Evolutionary conservation across 2,329 filamentous ascomycete genomes (phyloP).

Genomic region (Chrysoporthe cubensis): DNA sequence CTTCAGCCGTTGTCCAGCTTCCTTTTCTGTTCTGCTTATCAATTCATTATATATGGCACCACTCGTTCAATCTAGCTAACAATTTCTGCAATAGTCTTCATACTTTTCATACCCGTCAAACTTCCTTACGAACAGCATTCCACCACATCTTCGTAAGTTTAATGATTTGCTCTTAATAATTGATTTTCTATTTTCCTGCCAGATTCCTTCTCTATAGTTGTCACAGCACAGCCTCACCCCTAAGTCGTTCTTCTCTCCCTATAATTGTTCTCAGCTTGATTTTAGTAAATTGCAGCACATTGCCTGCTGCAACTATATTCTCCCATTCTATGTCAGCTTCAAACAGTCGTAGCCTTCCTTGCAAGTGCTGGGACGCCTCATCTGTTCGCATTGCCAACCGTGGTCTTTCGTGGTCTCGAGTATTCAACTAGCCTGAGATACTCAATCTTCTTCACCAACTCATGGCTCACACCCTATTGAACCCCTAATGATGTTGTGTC

Average conservation of each 20-base stretch:
- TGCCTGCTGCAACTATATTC: not conserved
- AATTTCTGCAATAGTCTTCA: not conserved
- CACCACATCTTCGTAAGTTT: not conserved
- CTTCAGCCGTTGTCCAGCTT: not conserved
- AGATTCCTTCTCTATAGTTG: no score
- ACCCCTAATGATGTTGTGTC: no score
- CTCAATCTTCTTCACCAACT: no score
- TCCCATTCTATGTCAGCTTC: not conserved
- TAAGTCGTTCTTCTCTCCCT: not conserved
- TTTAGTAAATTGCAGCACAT: not conserved
- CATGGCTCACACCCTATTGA: no score
- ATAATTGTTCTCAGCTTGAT: not conserved
- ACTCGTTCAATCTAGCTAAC: not conserved
- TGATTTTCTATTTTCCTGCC: not conserved
- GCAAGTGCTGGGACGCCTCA: not conserved
- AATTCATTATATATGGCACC: not conserved
- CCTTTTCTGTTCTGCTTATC: not conserved
- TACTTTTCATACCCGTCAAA: not conserved
- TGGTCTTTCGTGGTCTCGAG: no score
- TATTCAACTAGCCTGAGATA: no score
- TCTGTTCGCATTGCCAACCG: not conserved
- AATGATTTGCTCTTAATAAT: not conserved
- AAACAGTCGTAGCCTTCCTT: not conserved
- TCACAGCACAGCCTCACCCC: not conserved
- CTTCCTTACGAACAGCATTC: not conserved